Percentiles rank a stretch among this genome's conserved stretches.
Conservation (phyloP, 139 green algal genomes). For the Coelastrella sp. region DNA sequence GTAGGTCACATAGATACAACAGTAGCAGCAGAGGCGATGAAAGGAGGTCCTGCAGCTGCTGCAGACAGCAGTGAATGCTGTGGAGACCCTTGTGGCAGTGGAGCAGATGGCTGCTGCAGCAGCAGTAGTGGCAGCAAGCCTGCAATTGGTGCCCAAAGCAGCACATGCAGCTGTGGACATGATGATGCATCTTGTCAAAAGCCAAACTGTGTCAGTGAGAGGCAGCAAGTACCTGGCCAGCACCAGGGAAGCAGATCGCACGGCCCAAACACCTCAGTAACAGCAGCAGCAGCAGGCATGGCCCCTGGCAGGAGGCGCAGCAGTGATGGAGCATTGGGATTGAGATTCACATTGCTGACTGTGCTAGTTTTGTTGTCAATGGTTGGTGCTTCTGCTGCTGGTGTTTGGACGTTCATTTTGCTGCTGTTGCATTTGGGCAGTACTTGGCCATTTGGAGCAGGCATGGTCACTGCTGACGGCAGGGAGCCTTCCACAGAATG, state of each 20-base stretch:
- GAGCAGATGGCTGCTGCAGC: background rate
- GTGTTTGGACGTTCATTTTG: slow-evolving; percentile 9
- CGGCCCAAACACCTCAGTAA: background rate
- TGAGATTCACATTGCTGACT: background rate
- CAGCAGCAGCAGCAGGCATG: slow-evolving; percentile 6
- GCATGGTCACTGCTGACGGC: background rate
- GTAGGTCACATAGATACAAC: background rate
- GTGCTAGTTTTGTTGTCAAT: background rate
- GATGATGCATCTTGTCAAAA: background rate
- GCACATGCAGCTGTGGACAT: background rate
- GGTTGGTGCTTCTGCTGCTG: slow-evolving; percentile 15
- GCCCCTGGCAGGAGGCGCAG: background rate
- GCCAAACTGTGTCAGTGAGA: background rate
- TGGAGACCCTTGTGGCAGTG: background rate
- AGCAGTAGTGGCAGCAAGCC: slow-evolving; percentile 1
- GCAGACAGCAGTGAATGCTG: slow-evolving; percentile 1
- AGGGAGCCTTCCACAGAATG: background rate
- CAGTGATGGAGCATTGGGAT: background rate
- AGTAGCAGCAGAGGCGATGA: background rate
- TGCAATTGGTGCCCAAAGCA: background rate
- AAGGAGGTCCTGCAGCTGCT: background rate
- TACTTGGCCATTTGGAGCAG: background rate
- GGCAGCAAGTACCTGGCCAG: background rate
- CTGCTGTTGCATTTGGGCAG: background rate
- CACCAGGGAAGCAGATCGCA: background rate